A percentile compares a stretch with the other conserved stretches of the same genome.
Conservation (phyloP, 805 yeast species). For the Limtongia smithiae region DNA sequence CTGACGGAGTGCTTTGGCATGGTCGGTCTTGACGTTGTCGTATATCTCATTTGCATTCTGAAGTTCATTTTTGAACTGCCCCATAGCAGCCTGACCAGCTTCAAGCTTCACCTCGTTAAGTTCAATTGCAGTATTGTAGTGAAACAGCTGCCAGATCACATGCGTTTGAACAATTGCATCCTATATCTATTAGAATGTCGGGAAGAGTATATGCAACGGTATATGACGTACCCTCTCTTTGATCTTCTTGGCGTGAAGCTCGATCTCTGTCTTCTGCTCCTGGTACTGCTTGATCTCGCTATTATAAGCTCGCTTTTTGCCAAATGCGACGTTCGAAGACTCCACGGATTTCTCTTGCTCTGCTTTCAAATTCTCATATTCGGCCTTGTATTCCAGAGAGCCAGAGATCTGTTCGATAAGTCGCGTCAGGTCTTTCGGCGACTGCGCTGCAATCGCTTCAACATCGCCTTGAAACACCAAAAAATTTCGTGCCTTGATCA, state of each 20-base stretch:
- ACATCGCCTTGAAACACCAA: slow-evolving; percentile 97
- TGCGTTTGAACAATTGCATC: slow-evolving; percentile 42
- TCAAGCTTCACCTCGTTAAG: slow-evolving; percentile 33
- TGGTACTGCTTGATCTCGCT: slow-evolving; percentile 75
- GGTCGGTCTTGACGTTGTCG: slow-evolving; percentile 21
- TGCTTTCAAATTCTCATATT: slow-evolving; percentile 62
- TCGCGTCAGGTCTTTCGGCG: slow-evolving; percentile 67
- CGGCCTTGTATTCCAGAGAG: slow-evolving; percentile 59
- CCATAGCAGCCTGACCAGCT: slow-evolving; percentile 10
- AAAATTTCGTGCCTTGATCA: slow-evolving; percentile 86
- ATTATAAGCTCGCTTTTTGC: slow-evolving; percentile 64
- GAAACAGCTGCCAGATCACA: slow-evolving; percentile 63
- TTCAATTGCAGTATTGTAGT: slow-evolving; percentile 44
- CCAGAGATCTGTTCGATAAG: slow-evolving; percentile 83
- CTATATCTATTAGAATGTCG: slow-evolving; percentile 4
- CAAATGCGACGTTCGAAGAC: slow-evolving; percentile 57
- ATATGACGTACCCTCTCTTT: slow-evolving; percentile 45
- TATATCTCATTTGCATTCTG: background rate
- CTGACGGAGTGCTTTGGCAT: slow-evolving; percentile 20
- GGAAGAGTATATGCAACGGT: background rate
- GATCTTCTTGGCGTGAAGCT: slow-evolving; percentile 55
- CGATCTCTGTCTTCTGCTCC: slow-evolving; percentile 71
- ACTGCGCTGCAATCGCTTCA: slow-evolving; percentile 85
- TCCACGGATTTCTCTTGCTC: slow-evolving; percentile 65
- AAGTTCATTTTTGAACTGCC: slow-evolving; percentile 15